Conservation (phyloP, 2,329 filamentous ascomycete genomes). For the Cladosporium velox region DNA sequence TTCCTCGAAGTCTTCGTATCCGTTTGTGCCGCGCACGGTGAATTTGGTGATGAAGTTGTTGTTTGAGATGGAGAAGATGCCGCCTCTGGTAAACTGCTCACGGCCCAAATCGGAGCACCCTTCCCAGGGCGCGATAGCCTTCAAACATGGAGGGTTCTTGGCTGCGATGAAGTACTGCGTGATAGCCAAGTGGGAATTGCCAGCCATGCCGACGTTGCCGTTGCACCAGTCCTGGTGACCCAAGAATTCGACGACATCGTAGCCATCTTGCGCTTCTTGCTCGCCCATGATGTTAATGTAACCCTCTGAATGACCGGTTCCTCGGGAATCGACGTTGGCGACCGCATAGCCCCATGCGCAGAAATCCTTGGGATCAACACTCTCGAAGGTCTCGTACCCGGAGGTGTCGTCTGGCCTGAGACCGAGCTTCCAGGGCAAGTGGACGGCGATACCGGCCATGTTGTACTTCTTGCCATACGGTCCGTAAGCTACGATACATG, state of each 20-base stretch:
- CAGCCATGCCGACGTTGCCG: constrained; percentile 43
- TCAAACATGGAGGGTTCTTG: constrained; percentile 45
- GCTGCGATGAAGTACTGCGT: constrained; percentile 42
- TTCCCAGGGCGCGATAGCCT: constrained; percentile 51
- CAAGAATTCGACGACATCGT: constrained; percentile 44
- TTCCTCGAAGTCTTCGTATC: constrained; percentile 21
- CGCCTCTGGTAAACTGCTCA: constrained; percentile 13
- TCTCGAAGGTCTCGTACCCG: constrained; percentile 33
- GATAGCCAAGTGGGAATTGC: constrained; percentile 36
- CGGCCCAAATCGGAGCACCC: constrained; percentile 48
- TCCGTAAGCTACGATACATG: constrained; percentile 45
- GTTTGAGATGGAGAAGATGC: constrained; percentile 13
- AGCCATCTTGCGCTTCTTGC: constrained; percentile 45
- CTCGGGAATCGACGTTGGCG: constrained; percentile 38
- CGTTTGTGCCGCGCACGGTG: constrained; percentile 22
- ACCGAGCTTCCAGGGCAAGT: constrained; percentile 4
- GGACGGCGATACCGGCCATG: not conserved
- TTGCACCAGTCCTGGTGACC: constrained; percentile 45
- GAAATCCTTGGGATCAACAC: constrained; percentile 40
- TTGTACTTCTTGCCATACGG: constrained; percentile 14
- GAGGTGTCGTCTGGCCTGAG: constrained; percentile 5
- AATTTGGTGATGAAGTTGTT: constrained; percentile 23
- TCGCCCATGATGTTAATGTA: constrained; percentile 38
- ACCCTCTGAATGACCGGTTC: constrained; percentile 39
- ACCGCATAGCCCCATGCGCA: constrained; percentile 38